Conservation (phyloP, 345 rosid genomes). For the Jatropha curcas region DNA sequence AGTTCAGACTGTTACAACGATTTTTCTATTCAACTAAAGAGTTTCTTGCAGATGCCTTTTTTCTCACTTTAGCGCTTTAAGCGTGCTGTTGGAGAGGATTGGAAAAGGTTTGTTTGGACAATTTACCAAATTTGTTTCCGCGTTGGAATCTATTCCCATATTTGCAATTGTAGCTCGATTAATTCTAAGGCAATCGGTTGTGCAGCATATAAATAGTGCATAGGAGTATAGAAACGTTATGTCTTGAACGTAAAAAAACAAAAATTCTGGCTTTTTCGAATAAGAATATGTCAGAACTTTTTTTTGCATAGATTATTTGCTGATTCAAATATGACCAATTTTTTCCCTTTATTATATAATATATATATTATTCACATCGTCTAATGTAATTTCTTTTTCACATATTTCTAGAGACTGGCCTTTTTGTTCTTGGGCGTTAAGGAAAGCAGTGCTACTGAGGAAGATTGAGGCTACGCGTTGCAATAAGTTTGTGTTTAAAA, state of each 20-base stretch:
- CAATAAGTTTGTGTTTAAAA: conserved; percentile 63
- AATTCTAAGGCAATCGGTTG: not conserved
- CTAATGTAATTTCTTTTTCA: conserved; percentile 14
- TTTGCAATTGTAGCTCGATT: not conserved
- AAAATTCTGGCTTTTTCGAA: not conserved
- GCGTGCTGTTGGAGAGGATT: not conserved
- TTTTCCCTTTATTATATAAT: not conserved
- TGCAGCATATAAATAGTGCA: not conserved
- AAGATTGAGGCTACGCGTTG: conserved; percentile 47
- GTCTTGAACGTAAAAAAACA: not conserved
- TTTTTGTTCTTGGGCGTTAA: conserved; percentile 53
- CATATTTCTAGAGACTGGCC: conserved; percentile 56
- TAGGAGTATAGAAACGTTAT: not conserved
- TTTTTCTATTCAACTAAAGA: not conserved
- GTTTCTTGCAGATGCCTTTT: not conserved
- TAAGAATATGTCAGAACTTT: not conserved
- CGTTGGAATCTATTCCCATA: not conserved
- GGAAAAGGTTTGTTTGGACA: not conserved
- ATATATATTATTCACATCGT: conserved; percentile 3
- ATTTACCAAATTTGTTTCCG: not conserved
- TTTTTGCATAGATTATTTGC: not conserved
- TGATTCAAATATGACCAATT: not conserved
- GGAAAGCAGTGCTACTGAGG: conserved; percentile 42
- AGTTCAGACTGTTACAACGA: not conserved
- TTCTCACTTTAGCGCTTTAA: not conserved